Evolutionary conservation across 2,329 filamentous ascomycete genomes (phyloP), one percentile per base, ranked within the genome.

Genomic region (Fusarium robinianum): DNA sequence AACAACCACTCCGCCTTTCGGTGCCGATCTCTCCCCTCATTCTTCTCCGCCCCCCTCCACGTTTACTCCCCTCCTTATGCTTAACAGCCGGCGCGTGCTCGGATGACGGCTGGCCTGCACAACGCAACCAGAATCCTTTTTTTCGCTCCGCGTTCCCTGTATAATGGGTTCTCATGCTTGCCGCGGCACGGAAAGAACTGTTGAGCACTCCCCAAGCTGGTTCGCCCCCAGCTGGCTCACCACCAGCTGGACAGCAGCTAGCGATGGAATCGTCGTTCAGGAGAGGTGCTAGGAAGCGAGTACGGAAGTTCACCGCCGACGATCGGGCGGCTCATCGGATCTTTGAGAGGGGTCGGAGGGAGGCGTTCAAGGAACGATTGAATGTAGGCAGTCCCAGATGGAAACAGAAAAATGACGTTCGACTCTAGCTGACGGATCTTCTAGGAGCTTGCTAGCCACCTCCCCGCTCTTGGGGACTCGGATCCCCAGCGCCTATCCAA

Each of bases 321-420:
- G 70, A 73, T 36, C 68, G 70, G 8, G 69, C 69, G 4, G 64
- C 65, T 5, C 70, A 72, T 46, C 63, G 68, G 1, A 60, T 67
- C 6, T 72, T 72, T 48, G 69, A 72, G 39, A 67, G 66, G 49
- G 67, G 63, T 3, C 66, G 70, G 10, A 63, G 70, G n/a, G 69
- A 72, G 47, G 65, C 69, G 1, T 73, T 72, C 54, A 69, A 68
- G 36, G 65, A 69, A 27, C 58, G 65, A 3, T 43, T 73, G 12
- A 65, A 57, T 27, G 70, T 69, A 19, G 48, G 65, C 61, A 12
- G 21, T 21, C 5, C 23, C 9, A 31, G 19, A n/a, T 24, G n/a
- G 15, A 12, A 3, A 4, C 6, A 3, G 0, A 5, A n/a, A 11
- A 5, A 6, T n/a, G 17, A 3, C 12, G 3, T 12, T 19, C 3